phyloP scores from a whole-genome alignment of 2,329 filamentous ascomycete genomes.

The Alternaria sp. region DNA sequence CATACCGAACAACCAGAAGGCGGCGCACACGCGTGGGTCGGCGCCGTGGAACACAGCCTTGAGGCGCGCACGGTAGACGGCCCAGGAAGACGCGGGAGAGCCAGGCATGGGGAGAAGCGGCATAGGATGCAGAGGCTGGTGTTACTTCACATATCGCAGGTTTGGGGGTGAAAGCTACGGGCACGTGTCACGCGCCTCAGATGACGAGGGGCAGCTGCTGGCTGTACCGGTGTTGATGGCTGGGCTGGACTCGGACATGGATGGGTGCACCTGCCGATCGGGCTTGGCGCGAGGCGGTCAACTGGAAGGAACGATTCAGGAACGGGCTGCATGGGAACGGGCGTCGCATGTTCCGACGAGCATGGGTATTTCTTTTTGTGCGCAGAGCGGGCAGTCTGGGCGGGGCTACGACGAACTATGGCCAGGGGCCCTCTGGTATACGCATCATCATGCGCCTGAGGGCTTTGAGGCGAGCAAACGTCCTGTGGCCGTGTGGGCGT shows the following conservation, averaged over 20 bases:
- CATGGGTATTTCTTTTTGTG: conserved; percentile 7
- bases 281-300: conserved; percentile 11
- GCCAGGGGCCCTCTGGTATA: background rate
- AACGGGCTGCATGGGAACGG: conserved; percentile 10
- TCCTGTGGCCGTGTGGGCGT: background rate
- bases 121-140: conserved; percentile 22
- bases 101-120: conserved; percentile 62
- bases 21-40: conserved; percentile 73
- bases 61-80: conserved; percentile 72
- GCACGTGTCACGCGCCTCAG: background rate
- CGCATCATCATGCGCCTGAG: conserved; percentile 3
- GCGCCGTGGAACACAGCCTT: conserved; percentile 68
- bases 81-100: conserved; percentile 71
- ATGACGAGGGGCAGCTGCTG: background rate
- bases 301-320: conserved; percentile 11
- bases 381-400: background rate
- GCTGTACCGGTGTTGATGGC: background rate
- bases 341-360: conserved; percentile 10
- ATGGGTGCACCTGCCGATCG: conserved; percentile 7
- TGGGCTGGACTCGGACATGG: background rate
- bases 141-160: conserved; percentile 7
- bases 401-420: background rate
- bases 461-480: background rate
- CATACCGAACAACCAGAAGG: conserved; percentile 93
- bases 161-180: background rate